Evolutionary conservation across 2,329 filamentous ascomycete species (phyloP).

Genomic region (Botrytis galanthina): DNA sequence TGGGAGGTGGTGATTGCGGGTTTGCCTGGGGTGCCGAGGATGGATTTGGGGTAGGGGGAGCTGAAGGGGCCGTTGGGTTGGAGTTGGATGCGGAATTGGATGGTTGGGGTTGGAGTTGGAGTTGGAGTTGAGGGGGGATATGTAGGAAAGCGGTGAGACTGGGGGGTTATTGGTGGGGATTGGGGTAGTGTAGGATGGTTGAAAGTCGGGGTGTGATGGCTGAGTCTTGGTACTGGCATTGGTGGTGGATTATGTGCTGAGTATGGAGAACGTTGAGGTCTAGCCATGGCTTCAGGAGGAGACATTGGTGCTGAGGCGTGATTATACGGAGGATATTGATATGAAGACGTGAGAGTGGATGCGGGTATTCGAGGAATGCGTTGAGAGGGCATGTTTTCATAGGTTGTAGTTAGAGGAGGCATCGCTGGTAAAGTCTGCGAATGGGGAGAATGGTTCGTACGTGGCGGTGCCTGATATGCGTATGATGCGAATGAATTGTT

Average conservation of each 20-base stretch:
- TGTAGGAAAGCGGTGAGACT: too few relatives aligned
- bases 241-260: background rate
- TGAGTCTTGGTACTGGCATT: background rate
- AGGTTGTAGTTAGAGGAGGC: background rate
- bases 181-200: background rate
- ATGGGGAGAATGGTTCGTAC: background rate
- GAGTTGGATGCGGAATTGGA: constrained; percentile 7
- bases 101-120: background rate
- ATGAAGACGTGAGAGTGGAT: background rate
- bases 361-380: background rate
- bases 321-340: background rate
- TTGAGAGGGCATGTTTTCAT: background rate
- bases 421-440: background rate
- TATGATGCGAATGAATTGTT: background rate
- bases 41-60: background rate
- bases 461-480: background rate
- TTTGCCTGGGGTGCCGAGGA: background rate
- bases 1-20: background rate
- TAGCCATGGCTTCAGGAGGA: too few relatives aligned
- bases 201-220: background rate
- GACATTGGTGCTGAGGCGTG: background rate
- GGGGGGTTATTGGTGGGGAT: background rate
- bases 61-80: background rate
- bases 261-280: background rate
- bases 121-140: background rate